Evolutionary conservation across 345 rosid genomes (phyloP).

Genomic region (Lepidium africanum): DNA sequence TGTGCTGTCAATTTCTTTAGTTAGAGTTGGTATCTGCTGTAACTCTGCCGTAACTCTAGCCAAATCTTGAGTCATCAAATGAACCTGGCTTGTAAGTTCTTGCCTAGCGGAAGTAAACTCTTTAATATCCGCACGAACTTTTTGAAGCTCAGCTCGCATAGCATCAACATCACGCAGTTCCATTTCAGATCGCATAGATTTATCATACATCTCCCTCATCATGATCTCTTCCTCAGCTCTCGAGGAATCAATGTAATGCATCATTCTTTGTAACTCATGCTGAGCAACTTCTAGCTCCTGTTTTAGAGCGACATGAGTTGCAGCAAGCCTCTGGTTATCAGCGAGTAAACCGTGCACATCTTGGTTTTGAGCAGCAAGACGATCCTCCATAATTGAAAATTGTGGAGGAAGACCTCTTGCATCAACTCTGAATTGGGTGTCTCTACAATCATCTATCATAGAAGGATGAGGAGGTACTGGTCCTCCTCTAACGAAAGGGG

Average conservation of each 20-base stretch:
- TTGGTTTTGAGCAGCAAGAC: constrained; percentile 70
- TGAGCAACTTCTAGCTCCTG: constrained; percentile 87
- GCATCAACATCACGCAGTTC: constrained; percentile 68
- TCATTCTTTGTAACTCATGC: constrained; percentile 65
- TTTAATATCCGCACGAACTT: constrained; percentile 62
- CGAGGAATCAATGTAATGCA: constrained; percentile 55
- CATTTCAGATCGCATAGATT: constrained; percentile 49
- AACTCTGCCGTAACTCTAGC: constrained; percentile 59
- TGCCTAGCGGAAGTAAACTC: constrained; percentile 61
- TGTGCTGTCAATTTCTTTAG: constrained; percentile 66
- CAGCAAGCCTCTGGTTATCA: constrained; percentile 82
- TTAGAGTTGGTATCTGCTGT: constrained; percentile 64
- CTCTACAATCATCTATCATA: constrained; percentile 58
- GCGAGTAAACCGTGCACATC: constrained; percentile 84
- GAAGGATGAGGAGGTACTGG: constrained; percentile 41
- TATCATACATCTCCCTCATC: constrained; percentile 84
- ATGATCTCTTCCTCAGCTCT: constrained; percentile 69
- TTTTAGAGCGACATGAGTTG: constrained; percentile 88
- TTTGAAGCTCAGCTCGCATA: constrained; percentile 53
- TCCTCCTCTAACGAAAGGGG: constrained; percentile 52
- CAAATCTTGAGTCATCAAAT: constrained; percentile 63
- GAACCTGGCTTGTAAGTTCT: constrained; percentile 68
- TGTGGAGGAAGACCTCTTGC: constrained; percentile 64
- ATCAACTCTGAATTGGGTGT: constrained; percentile 47
- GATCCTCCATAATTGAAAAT: constrained; percentile 60